Evolutionary conservation across 2,329 filamentous ascomycete genomes (phyloP), one percentile per base, ranked within the genome.

Genomic region (Lachnellula subtilissima): DNA sequence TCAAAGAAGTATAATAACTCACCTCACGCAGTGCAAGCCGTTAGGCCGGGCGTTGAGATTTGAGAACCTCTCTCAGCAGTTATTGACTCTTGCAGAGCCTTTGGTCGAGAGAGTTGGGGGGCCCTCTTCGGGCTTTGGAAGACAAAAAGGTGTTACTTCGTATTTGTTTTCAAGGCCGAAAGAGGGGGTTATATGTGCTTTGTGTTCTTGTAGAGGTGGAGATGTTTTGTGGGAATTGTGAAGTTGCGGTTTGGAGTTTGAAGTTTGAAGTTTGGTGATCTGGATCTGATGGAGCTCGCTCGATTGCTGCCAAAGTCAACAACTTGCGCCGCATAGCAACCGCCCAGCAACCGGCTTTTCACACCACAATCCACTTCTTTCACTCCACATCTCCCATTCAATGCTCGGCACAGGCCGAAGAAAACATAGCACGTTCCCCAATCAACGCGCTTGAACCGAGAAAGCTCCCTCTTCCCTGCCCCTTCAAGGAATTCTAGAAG

Each of bases 21-120:
- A 91, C 88, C 87, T 91, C 86, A 86, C 86, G 86, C 86, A 90
- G 85, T 81, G 85, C 86, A 87, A 89, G 85, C 86, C 84, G 85
- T 83, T 80, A 82, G 84, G 87, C 86, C 87, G 87, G 88, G 87
- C 85, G 79, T 76, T 67, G 69, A 63, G 61, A 70, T 61, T 64
- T 67, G 64, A 67, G 69, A 67, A 68, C 60, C 70, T 75, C 75
- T 69, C 74, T 78, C 79, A 81, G 76, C 76, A 74, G 72, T 69
- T 61, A 68, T 68, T 67, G 76, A 75, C 73, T 73, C 73, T 67
- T 64, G 64, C 64, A 50, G 61, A 69, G 65, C 58, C 65, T 61
- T 56, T 51, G 37, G 54, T 55, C 46, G 28, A 52, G 56, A 52
- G 56, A 52, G 40, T 45, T 42, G 53, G 42, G 36, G 50, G 60